phyloP scores from a whole-genome alignment of 306 rosid species.

The Ochetophila trinervis region DNA sequence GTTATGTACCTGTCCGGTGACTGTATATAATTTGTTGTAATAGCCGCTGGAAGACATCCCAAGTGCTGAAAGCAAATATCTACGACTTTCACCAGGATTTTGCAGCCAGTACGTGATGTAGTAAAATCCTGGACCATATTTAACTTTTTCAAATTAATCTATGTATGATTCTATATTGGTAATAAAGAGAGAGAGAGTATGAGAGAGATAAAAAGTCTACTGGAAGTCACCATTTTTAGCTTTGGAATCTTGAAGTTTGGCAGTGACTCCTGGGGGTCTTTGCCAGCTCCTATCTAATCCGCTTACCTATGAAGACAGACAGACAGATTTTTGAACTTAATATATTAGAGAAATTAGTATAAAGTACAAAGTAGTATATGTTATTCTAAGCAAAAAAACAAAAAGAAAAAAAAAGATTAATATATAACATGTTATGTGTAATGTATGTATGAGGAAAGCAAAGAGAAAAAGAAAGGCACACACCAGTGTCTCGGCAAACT shows the following conservation, averaged over 20 bases:
- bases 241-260: constrained; percentile 67
- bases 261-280: constrained; percentile 81
- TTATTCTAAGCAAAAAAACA: no score
- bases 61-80: constrained; percentile 65
- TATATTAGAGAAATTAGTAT: no score
- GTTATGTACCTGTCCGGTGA: constrained; percentile 78
- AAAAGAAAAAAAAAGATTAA: no score
- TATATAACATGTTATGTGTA: neutral
- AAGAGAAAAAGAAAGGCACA: constrained; percentile 1
- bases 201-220: neutral
- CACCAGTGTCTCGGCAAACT: constrained; percentile 90
- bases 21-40: constrained; percentile 82
- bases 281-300: constrained; percentile 97
- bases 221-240: constrained; percentile 54
- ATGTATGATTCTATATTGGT: no score
- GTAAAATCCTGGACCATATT: constrained; percentile 56
- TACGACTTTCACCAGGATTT: constrained; percentile 74
- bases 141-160: neutral
- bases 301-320: constrained; percentile 50
- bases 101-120: constrained; percentile 74
- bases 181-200: no score
- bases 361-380: no score
- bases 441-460: neutral
- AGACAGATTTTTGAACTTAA: no score
- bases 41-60: constrained; percentile 92